phyloP scores from a whole-genome alignment of 2,329 filamentous ascomycete species.

The Calonectria pteridis region DNA sequence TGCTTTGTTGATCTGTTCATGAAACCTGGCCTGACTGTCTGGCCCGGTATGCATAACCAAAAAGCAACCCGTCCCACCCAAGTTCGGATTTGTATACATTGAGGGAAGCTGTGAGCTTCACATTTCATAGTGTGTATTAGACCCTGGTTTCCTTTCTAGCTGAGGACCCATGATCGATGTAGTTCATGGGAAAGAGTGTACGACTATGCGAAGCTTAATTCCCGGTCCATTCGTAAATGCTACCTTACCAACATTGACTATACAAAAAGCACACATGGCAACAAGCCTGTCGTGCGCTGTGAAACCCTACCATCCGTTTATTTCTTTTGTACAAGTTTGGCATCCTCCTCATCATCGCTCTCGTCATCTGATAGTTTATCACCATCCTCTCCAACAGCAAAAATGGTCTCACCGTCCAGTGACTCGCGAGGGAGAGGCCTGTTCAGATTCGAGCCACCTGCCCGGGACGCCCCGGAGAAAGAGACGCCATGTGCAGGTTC shows the following conservation, averaged over 20 bases:
- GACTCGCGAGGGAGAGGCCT: conserved; percentile 64
- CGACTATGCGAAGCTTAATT: background rate
- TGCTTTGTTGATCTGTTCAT: background rate
- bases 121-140: background rate
- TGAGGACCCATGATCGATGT: background rate
- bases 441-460: conserved; percentile 34
- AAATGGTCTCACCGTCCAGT: conserved; percentile 91
- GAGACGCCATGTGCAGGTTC: conserved; percentile 44
- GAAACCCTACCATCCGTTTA: conserved; percentile 43
- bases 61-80: background rate
- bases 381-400: conserved; percentile 88
- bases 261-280: conserved; percentile 30
- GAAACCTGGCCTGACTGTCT: background rate
- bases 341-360: conserved; percentile 60
- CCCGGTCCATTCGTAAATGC: conserved; percentile 37
- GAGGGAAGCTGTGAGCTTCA: background rate
- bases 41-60: background rate
- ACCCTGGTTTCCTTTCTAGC: background rate
- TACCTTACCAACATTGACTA: conserved; percentile 33
- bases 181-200: background rate
- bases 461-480: conserved; percentile 38
- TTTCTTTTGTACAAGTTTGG: conserved; percentile 64
- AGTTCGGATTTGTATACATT: background rate
- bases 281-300: background rate
- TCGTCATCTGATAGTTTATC: conserved; percentile 76